Conservation (phyloP, 352 stramenopile species). For the Thraustochytrium striatum region DNA sequence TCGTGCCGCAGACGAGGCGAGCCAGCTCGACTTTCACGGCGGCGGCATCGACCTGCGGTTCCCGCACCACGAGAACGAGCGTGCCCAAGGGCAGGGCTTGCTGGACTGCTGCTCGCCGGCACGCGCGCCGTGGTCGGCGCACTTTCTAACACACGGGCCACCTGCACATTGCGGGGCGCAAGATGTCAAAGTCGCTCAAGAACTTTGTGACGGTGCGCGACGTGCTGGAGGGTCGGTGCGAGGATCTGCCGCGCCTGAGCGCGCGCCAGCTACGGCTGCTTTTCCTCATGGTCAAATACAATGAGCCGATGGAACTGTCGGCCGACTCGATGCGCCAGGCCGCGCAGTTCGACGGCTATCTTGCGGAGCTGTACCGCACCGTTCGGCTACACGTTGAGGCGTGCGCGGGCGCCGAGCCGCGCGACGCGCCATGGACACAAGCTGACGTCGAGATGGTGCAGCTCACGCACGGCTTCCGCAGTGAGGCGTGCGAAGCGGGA, state of each 20-base stretch:
- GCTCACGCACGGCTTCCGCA: not conserved
- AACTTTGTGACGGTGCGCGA: constrained; percentile 97
- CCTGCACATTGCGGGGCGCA: constrained; percentile 92
- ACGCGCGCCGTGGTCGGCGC: constrained; percentile 82
- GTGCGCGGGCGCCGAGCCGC: not conserved
- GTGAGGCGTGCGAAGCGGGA: constrained; percentile 69
- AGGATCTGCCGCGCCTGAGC: constrained; percentile 60
- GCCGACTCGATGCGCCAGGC: constrained; percentile 83
- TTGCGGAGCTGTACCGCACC: constrained; percentile 85
- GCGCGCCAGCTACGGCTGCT: constrained; percentile 72
- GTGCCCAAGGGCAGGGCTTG: constrained; percentile 72
- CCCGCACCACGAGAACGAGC: constrained; percentile 97
- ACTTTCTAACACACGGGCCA: constrained; percentile 96
- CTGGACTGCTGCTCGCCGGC: not conserved
- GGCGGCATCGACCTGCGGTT: constrained; percentile 95
- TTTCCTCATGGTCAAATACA: constrained; percentile 88
- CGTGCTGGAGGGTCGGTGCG: not conserved
- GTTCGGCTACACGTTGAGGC: constrained; percentile 53
- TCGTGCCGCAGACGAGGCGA: constrained; percentile 12
- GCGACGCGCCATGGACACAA: not conserved
- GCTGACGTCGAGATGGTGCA: not conserved
- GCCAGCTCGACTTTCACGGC: constrained; percentile 82
- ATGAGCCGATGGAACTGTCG: constrained; percentile 85
- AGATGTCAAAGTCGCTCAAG: constrained; percentile 99
- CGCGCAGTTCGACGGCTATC: constrained; percentile 73